phyloP scores from a whole-genome alignment of 306 rosid species.

The Lathyrus sativus region DNA sequence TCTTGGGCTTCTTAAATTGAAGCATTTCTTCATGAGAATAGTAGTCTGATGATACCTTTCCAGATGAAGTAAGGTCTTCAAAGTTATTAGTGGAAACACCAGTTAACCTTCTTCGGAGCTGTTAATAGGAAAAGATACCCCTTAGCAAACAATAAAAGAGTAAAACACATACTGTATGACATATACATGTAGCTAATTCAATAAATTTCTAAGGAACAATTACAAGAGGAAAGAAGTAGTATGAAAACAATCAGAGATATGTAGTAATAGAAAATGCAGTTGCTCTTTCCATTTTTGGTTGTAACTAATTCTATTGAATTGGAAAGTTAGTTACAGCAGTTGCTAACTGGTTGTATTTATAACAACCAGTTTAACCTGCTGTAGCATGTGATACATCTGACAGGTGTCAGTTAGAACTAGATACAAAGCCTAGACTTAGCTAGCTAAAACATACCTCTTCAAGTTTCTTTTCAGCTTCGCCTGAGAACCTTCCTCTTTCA shows the following conservation, averaged over 20 bases:
- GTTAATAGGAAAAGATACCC: conserved; percentile 33
- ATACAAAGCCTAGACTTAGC: too few relatives aligned
- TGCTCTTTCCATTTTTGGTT: too few relatives aligned
- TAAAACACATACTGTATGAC: conserved; percentile 23
- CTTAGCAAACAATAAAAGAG: conserved; percentile 21
- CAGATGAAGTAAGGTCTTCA: conserved; percentile 74
- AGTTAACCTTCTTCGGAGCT: conserved; percentile 79
- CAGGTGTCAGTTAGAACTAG: too few relatives aligned
- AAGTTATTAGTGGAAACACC: conserved; percentile 58
- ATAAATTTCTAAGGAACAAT: conserved; percentile 2
- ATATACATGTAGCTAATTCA: conserved; percentile 28
- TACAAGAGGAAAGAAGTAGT: background rate
- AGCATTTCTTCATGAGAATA: conserved; percentile 90
- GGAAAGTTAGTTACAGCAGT: too few relatives aligned
- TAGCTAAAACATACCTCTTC: conserved; percentile 55
- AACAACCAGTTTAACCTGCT: too few relatives aligned
- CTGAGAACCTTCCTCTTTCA: conserved; percentile 69
- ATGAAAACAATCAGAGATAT: conserved; percentile 8
- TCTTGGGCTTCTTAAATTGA: conserved; percentile 84
- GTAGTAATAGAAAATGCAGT: conserved; percentile 11
- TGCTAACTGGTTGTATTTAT: too few relatives aligned
- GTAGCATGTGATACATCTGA: too few relatives aligned
- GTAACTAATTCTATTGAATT: too few relatives aligned
- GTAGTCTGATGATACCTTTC: conserved; percentile 71
- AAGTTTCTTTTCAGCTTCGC: conserved; percentile 89